These are phyloP conservation scores for Vaccinium vitisidaea DNA, from an alignment of 148 eudicot species.

Conservation along the genomic window DNA sequence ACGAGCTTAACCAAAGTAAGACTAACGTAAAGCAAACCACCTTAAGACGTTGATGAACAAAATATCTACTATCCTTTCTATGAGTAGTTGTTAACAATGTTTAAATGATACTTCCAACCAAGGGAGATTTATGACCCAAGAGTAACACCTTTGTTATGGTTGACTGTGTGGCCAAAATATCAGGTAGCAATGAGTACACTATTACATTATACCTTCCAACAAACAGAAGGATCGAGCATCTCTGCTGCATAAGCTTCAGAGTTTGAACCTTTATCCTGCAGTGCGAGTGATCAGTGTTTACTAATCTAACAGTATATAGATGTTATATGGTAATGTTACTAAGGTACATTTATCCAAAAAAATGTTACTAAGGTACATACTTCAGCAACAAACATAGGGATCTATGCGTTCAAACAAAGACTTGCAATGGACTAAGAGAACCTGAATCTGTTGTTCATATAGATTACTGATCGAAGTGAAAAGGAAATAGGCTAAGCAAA, in stretches of 20 bases:
- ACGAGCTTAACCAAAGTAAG: constrained; percentile 14
- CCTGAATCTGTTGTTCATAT: neutral
- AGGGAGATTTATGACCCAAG: neutral
- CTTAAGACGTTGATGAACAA: neutral
- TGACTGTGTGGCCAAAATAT: neutral
- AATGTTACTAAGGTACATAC: neutral
- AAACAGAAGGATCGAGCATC: constrained; percentile 47
- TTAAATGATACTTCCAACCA: constrained; percentile 7
- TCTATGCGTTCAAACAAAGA: neutral
- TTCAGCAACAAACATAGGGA: neutral
- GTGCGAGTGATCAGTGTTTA: neutral
- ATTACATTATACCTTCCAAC: constrained; percentile 61
- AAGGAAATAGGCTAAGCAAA: neutral
- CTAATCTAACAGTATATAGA: neutral
- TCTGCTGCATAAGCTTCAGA: constrained; percentile 59
- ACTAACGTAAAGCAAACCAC: neutral
- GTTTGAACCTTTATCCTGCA: constrained; percentile 68
- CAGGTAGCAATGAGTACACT: neutral
- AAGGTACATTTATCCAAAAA: no score
- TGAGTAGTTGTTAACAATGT: neutral
- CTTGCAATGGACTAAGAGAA: neutral
- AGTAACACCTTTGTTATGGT: neutral
- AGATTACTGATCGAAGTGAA: neutral
- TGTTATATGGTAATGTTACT: neutral
- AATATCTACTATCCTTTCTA: neutral